Evolutionary conservation across 768 basidiomycete genomes (phyloP), one percentile per base, ranked within the genome.

Genomic region (Panus rudis): DNA sequence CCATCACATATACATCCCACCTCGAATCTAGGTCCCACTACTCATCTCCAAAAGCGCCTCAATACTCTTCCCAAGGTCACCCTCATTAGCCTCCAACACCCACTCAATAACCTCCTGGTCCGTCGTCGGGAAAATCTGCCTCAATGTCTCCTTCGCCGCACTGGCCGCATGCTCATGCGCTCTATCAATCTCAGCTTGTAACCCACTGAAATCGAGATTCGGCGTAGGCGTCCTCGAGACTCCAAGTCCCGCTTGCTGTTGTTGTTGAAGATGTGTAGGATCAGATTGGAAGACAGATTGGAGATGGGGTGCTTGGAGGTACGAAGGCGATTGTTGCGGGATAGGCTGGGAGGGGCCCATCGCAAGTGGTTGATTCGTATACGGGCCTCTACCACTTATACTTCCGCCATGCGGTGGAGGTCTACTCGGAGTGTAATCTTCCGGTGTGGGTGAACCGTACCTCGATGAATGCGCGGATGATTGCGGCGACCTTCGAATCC

Each of bases 61-160:
- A 53, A 94, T 92, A 57, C 89, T 92, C 72, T 76, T 78, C 31
- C 91, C 92, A 45, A 96, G 58, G 66, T 96, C 91, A 16, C 89
- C 87, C 6, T 76, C 78, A 53, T 91, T 91, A 34, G 88, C 90
- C 58, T 94, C 92, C 45, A 94, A 65, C 26, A 97, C 90, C 77
- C 78, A 84, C 46, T 92, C 87, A 31, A 91, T 74, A 24, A 96
- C 78, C 61, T 93, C 93, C 35, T 61, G 60, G 56, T 97, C 93
- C 50, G 86, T 69, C 8, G 61, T 61, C 2, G 92, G 92, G 73
- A 97, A 97, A 48, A 94, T 94, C 64, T 93, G 90, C 43, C 74
- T 63, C 48, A 97, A 64, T 23, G 92, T 94, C 52, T 81, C 80
- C 43, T 72, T 66, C 39, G 88, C 73, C 3, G 86, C 87, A 13